A percentile compares a stretch with the other conserved stretches of the same genome.
These are phyloP conservation scores for Teratosphaeriaceae sp. DNA, from an alignment of 2,329 filamentous ascomycete genomes.

Conservation along the genomic window DNA sequence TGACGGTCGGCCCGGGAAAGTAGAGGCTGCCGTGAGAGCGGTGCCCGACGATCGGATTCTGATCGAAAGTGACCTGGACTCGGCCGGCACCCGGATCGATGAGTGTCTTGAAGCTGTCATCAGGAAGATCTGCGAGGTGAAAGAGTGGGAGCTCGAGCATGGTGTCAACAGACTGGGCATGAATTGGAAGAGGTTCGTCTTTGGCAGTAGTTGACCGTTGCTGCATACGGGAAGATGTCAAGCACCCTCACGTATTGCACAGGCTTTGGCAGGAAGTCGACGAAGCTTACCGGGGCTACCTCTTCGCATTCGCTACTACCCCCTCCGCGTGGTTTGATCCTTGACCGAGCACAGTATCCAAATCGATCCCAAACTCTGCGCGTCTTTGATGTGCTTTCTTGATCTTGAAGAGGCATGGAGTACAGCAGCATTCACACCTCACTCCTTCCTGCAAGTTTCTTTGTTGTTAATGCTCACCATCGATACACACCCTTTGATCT, in stretches of 20 bases:
- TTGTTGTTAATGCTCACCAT: background rate
- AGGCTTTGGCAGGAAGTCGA: too few relatives aligned
- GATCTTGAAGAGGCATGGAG: too few relatives aligned
- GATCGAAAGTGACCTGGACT: slow-evolving; percentile 85
- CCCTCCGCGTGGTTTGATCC: too few relatives aligned
- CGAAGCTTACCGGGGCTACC: too few relatives aligned
- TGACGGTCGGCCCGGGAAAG: slow-evolving; percentile 35
- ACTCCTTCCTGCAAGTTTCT: background rate
- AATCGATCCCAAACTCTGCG: too few relatives aligned
- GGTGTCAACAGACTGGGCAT: slow-evolving; percentile 60
- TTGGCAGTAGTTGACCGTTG: too few relatives aligned
- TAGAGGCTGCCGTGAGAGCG: slow-evolving; percentile 59
- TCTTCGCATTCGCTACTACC: too few relatives aligned
- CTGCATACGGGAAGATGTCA: too few relatives aligned
- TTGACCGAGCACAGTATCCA: too few relatives aligned
- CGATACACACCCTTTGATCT: background rate
- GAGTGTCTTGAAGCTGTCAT: slow-evolving; percentile 65
- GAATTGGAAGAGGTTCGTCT: slow-evolving; percentile 75
- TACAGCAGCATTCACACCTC: background rate
- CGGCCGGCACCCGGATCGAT: slow-evolving; percentile 77
- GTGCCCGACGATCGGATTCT: slow-evolving; percentile 74
- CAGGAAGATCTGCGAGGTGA: slow-evolving; percentile 67
- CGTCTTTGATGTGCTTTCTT: too few relatives aligned
- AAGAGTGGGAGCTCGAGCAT: slow-evolving; percentile 67
- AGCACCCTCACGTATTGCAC: too few relatives aligned